Evolutionary conservation across 148 eudicot genomes (phyloP).

Genomic region (Talinum fruticosum): DNA sequence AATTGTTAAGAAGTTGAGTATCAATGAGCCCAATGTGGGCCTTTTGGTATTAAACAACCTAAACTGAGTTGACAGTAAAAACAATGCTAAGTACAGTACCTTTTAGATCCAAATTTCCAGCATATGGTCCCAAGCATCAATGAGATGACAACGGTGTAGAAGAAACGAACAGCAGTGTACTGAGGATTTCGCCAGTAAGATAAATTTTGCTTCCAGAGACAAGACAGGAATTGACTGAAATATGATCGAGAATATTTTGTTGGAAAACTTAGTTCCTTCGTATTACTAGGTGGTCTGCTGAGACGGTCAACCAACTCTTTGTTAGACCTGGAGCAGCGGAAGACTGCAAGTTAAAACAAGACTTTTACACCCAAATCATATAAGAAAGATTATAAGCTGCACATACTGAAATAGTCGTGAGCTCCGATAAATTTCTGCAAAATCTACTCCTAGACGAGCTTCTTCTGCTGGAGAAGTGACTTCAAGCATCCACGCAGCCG

Average conservation of each 20-base stretch:
- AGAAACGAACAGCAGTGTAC: slow-evolving; percentile 97
- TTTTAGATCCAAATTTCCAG: slow-evolving; percentile 94
- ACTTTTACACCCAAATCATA: background rate
- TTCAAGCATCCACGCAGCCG: slow-evolving; percentile 99
- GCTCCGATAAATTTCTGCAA: slow-evolving; percentile 79
- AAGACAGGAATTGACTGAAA: slow-evolving; percentile 64
- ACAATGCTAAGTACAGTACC: slow-evolving; percentile 30
- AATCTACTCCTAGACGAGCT: slow-evolving; percentile 75
- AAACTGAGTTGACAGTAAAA: background rate
- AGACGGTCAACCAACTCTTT: slow-evolving; percentile 73
- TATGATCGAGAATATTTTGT: slow-evolving; percentile 65
- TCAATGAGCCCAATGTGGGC: background rate
- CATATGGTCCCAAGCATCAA: slow-evolving; percentile 96
- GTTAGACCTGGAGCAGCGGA: slow-evolving; percentile 58
- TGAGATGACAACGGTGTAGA: slow-evolving; percentile 89
- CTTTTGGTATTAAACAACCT: background rate
- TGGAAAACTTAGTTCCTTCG: slow-evolving; percentile 83
- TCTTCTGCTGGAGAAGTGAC: slow-evolving; percentile 85
- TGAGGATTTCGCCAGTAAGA: slow-evolving; percentile 99
- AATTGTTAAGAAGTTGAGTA: background rate
- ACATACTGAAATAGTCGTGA: slow-evolving; percentile 73
- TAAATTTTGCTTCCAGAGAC: slow-evolving; percentile 94
- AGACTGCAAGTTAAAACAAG: slow-evolving; percentile 13
- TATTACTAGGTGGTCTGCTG: slow-evolving; percentile 58
- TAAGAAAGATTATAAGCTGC: slow-evolving; percentile 3